Evolutionary conservation across 208 protist species (phyloP).

Genomic region (Naegleria gruberi): DNA sequence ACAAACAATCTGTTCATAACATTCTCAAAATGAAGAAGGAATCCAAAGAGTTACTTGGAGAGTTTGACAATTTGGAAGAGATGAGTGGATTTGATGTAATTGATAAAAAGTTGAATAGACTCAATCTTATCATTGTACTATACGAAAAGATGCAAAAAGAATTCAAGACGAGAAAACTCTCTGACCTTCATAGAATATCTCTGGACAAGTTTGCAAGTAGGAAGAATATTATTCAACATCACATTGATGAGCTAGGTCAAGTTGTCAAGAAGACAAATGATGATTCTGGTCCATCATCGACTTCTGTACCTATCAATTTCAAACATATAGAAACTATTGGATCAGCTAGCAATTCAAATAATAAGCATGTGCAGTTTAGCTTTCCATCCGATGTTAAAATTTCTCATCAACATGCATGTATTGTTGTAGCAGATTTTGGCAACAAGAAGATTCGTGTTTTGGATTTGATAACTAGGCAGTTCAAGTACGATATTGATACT

Average conservation of each 20-base stretch:
- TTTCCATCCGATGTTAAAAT: neutral
- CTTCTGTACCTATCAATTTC: neutral
- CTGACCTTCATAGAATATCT: too few relatives aligned
- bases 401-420: neutral
- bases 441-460: neutral
- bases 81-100: neutral
- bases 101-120: neutral
- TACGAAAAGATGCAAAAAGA: neutral
- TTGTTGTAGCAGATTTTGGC: neutral
- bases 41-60: neutral
- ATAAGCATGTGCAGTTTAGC: neutral
- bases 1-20: neutral
- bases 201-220: neutral
- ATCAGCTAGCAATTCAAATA: neutral
- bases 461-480: neutral
- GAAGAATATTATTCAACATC: neutral
- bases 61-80: neutral
- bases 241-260: neutral
- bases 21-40: neutral
- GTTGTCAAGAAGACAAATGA: too few relatives aligned
- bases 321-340: neutral
- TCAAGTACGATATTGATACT: neutral
- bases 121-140: neutral
- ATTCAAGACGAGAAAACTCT: too few relatives aligned
- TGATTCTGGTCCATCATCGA: too few relatives aligned